Base-by-base conservation (phyloP, 2,329 filamentous ascomycete species). In the Dothidotthia symphoricarpi region DNA sequence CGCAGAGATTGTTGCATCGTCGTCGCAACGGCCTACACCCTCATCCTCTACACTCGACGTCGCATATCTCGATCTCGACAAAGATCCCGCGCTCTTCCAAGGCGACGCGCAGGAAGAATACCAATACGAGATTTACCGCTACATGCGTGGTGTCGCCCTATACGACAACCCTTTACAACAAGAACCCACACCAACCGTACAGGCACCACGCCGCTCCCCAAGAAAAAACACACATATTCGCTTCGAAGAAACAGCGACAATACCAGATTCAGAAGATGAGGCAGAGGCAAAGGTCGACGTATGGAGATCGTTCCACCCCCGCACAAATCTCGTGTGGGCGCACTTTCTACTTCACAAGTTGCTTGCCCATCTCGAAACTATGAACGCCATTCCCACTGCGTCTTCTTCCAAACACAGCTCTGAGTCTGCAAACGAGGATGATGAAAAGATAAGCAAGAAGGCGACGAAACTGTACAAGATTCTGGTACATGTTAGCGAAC, bases 271-370 rank as follows among this genome's bases (percentile, higher is more conserved):
- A 11, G 8, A 14, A 11, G 13, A 6, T 16, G 14, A 3, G 8
- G 17, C 16, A 24, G 19, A 30, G 3, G 28, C 16, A 39, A 24
- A 32, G 28, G 32, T 28, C 9, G 29, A 16, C 15, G 10, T 54
- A 28, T 84, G 81, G 80, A 59, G 66, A 9, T 61, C 69, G 19
- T 83, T 76, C 56, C 71, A 75, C 26, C 80, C 81, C 3, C 70
- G 72, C 38, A 82, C 81, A 2, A 85, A 84, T 48, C 67, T 82
- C 11, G 68, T 83, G 11, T 85, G 81, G 81, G 62, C 82, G 15
- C 74, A 80, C 33, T 82, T 81, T 53, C 63, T 85, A 4, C 69
- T 83, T 10, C 71, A 74, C 41, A 76, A 75, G 47, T 68, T 85
- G 1, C 61, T 82, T 16, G 54, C 63, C 29, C 62, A 71, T 35